Base-by-base conservation (phyloP, 2,329 filamentous ascomycete species). In the Dothiorella sarmentorum region DNA sequence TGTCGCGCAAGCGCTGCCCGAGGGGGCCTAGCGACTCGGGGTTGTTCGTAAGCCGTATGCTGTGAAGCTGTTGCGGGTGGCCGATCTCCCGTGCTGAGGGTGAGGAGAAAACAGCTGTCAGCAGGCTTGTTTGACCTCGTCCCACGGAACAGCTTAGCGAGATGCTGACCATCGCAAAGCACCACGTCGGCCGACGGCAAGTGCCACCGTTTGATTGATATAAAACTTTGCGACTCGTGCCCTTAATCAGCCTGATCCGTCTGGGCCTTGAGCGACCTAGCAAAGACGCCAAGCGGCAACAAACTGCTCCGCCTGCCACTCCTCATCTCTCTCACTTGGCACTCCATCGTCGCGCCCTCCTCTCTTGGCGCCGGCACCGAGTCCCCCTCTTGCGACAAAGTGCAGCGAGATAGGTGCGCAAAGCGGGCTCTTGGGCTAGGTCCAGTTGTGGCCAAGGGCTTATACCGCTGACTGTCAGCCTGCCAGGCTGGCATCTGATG, bases 221-320 rank as follows among this genome's bases (percentile, higher is more conserved):
- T 53, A 53, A 53, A 53, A 40, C 35, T 38, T 53, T 24, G 49
- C 49, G 49, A 53, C 37, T 53, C 49, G 35, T 53, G 49, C 49
- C 33, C 49, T 53, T 38, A 53, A 53, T 53, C 49, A 53, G 49
- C 49, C 47, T 26, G 47, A 7, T 11, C 44, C n/a, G 47, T 37
- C 47, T 29, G 20, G 42, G 27, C 17, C 18, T n/a, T 29, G 18
- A 51, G 20, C 11, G 40, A 20, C 40, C 15, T 24, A 22, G 26
- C 40, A 43, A 18, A 26, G 7, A 22, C 40, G 40, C 40, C 40
- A 43, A 43, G 40, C 40, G 4, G 20, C 40, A 26, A 13, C 47
- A 51, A 38, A 51, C 29, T n/a, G n/a, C n/a, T n/a, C n/a, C n/a
- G n/a, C n/a, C n/a, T n/a, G n/a, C n/a, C n/a, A n/a, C n/a, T n/a